A percentile compares a stretch with the other conserved stretches of the same genome.
These are phyloP conservation scores for Citrullus mucosospermus DNA, from an alignment of 306 rosid species.

Conservation along the genomic window DNA sequence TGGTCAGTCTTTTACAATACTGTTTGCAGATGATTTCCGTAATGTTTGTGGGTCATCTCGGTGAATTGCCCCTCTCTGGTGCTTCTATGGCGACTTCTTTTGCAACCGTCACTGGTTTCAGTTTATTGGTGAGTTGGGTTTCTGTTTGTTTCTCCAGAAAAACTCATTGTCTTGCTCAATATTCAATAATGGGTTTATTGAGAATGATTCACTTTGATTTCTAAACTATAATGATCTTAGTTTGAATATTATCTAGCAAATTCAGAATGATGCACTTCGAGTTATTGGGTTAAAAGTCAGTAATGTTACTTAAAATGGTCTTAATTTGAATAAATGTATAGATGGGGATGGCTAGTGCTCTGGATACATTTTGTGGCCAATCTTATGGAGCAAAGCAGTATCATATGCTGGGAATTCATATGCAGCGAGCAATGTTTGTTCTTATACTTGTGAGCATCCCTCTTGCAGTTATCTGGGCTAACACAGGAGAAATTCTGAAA, in stretches of 20 bases:
- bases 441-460: slow-evolving; percentile 30
- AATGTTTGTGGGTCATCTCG: slow-evolving; percentile 74
- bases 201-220: neutral
- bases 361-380: slow-evolving; percentile 79
- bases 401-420: slow-evolving; percentile 51
- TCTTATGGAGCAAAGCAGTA: slow-evolving; percentile 43
- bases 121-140: slow-evolving; percentile 40
- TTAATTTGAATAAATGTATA: neutral
- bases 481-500: slow-evolving; percentile 34
- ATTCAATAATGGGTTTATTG: neutral
- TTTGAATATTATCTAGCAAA: too few relatives aligned
- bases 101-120: slow-evolving; percentile 59
- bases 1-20: slow-evolving; percentile 33
- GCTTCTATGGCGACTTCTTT: slow-evolving; percentile 75
- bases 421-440: slow-evolving; percentile 52
- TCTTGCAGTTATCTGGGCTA: slow-evolving; percentile 30
- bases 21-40: slow-evolving; percentile 49
- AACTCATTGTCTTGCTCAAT: neutral
- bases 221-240: too few relatives aligned
- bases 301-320: neutral
- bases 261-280: neutral
- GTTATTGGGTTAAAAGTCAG: neutral
- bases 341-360: slow-evolving; percentile 65
- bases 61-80: slow-evolving; percentile 40
- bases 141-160: neutral